Conservation (phyloP, 805 yeast genomes). For the Saccharomyces paradoxus region DNA sequence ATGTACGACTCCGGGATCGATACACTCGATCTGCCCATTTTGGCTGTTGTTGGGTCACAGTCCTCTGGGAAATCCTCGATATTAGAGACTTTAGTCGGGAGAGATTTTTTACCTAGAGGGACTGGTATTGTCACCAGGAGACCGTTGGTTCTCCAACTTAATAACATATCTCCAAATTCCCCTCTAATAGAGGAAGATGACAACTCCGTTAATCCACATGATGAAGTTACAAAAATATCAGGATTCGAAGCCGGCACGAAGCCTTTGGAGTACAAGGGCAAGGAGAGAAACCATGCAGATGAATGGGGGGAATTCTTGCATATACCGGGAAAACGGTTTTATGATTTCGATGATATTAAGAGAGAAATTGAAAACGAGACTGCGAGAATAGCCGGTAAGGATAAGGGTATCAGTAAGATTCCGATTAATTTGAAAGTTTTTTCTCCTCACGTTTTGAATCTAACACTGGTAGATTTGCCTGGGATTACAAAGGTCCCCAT, state of each 20-base stretch:
- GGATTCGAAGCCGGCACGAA: slow-evolving; percentile 16
- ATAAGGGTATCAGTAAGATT: slow-evolving; percentile 78
- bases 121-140: slow-evolving; percentile 96
- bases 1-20: slow-evolving; percentile 94
- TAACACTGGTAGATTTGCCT: slow-evolving; percentile 92
- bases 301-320: slow-evolving; percentile 99
- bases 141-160: slow-evolving; percentile 83
- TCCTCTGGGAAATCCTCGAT: slow-evolving; percentile 94
- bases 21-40: slow-evolving; percentile 79
- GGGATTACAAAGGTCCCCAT: slow-evolving; percentile 98
- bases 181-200: slow-evolving; percentile 15
- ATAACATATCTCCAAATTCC: slow-evolving; percentile 42
- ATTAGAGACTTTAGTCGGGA: slow-evolving; percentile 90
- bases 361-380: slow-evolving; percentile 87
- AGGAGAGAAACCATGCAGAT: slow-evolving; percentile 23
- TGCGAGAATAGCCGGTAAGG: slow-evolving; percentile 62
- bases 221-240: slow-evolving; percentile 1
- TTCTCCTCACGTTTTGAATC: slow-evolving; percentile 88
- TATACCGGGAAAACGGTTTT: slow-evolving; percentile 79
- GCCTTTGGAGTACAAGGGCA: slow-evolving; percentile 10
- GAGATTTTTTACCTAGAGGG: slow-evolving; percentile 91
- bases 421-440: slow-evolving; percentile 90
- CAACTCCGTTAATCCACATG: slow-evolving; percentile 1
- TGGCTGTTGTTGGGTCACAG: slow-evolving; percentile 96
- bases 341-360: slow-evolving; percentile 82